Evolutionary conservation across 495 filamentous ascomycete species (phyloP), one percentile per base, ranked within the genome.

Genomic region (Penicillium verhagenii): DNA sequence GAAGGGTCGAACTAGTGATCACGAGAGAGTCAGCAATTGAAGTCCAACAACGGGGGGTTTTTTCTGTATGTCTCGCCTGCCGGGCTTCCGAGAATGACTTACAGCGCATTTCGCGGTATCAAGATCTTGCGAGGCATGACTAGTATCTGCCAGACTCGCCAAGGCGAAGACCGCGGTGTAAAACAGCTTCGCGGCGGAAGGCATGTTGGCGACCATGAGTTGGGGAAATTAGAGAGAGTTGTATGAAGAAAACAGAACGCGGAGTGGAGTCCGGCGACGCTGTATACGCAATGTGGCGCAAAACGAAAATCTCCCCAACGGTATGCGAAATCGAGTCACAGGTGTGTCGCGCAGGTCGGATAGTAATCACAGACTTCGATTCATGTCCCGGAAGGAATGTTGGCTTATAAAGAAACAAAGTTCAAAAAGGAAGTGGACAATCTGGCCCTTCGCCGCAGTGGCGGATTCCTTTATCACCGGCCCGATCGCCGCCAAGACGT

Each of bases 141-240:
- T 59, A 44, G 74, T 73, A 45, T 70, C 63, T 42, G 82, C 69
- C 14, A 85, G 71, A 25, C 75, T 76, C 68, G 85, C 83, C 61
- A 93, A 80, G 56, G 86, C 78, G 67, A 92, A 92, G 39, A 91
- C 72, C 46, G 89, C 87, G 59, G 92, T 74, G 71, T 86, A 92
- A 70, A 92, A 91, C 19, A 84, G 72, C 61, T 81, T 82, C 48
- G 82, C 79, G 39, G 85, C 82, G 51, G 86, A 76, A 61, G 79
- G 86, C 88, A 91, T 92, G 14, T 65, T 70, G 60, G 25, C 16
- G 25, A 50, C 51, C 49, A 37, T n/a, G n/a, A n/a, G n/a, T n/a
- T n/a, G n/a, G n/a, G n/a, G n/a, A n/a, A n/a, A n/a, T 50, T 11
- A 37, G 19, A 14, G 20, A 16, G 18, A 19, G 13, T 18, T 26